Conservation (phyloP, 306 rosid genomes). For the Carpinus viminea region DNA sequence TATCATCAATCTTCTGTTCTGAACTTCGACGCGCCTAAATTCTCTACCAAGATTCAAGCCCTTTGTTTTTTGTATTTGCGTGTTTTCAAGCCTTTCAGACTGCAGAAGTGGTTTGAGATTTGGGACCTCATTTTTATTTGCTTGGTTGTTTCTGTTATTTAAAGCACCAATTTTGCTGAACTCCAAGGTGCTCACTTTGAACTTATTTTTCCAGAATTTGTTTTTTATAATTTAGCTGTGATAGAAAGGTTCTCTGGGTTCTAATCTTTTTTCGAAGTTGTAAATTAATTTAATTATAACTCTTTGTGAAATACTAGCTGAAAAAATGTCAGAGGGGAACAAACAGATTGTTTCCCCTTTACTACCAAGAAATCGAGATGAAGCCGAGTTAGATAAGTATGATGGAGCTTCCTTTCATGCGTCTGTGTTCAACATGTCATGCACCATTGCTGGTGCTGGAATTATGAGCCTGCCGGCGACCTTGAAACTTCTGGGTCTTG, state of each 20-base stretch:
- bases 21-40: background rate
- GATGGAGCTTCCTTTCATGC: conserved; percentile 40
- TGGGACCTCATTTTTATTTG: background rate
- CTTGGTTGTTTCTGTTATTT: background rate
- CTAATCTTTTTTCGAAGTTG: background rate
- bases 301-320: background rate
- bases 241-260: background rate
- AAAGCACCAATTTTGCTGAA: background rate
- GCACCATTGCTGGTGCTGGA: conserved; percentile 43
- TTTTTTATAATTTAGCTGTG: too few species aligned
- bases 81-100: background rate
- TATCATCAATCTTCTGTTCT: background rate
- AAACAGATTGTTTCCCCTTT: conserved; percentile 24
- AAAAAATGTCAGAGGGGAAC: background rate
- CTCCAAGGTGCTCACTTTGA: background rate
- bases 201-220: too few species aligned
- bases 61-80: background rate
- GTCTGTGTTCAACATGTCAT: conserved; percentile 41
- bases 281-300: too few species aligned
- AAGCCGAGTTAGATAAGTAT: conserved; percentile 12
- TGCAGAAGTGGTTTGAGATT: background rate
- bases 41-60: background rate
- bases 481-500: conserved; percentile 39
- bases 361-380: conserved; percentile 24
- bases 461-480: conserved; percentile 52